phyloP scores from a whole-genome alignment of 148 eudicot species.

The Dysphania ambrosioides region DNA sequence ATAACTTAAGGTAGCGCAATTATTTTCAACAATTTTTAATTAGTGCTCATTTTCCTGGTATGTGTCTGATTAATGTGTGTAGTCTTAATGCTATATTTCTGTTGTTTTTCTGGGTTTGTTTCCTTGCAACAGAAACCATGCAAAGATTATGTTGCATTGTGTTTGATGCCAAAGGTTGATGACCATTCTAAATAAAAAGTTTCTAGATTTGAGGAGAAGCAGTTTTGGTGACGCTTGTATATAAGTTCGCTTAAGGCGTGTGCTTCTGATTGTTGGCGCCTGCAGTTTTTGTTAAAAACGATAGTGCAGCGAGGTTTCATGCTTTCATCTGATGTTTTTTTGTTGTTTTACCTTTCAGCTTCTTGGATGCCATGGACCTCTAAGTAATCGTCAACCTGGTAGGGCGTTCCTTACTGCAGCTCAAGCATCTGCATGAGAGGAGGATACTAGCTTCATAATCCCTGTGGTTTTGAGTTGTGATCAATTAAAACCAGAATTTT shows the following conservation, averaged over 20 bases:
- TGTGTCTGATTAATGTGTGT: no score
- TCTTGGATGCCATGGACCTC: slow-evolving; percentile 40
- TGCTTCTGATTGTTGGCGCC: neutral
- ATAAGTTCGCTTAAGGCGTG: no score
- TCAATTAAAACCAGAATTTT: neutral
- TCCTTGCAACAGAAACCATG: no score
- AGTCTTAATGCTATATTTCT: no score
- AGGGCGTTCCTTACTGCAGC: slow-evolving; percentile 20
- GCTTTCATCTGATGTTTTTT: neutral
- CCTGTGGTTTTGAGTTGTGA: neutral
- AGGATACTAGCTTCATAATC: neutral
- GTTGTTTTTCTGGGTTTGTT: neutral
- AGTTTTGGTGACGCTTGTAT: no score
- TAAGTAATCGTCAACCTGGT: slow-evolving; percentile 35
- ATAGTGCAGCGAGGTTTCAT: neutral
- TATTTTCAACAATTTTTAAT: no score
- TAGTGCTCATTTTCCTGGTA: no score
- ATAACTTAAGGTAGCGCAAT: no score
- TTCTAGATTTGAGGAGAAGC: no score
- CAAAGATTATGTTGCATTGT: neutral
- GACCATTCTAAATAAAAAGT: neutral
- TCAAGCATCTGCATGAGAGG: slow-evolving; percentile 3
- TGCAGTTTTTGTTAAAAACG: neutral
- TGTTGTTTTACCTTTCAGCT: slow-evolving; percentile 23
- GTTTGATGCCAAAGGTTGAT: neutral